Conservation (phyloP, 495 filamentous ascomycete genomes). For the Neurospora sp. region DNA sequence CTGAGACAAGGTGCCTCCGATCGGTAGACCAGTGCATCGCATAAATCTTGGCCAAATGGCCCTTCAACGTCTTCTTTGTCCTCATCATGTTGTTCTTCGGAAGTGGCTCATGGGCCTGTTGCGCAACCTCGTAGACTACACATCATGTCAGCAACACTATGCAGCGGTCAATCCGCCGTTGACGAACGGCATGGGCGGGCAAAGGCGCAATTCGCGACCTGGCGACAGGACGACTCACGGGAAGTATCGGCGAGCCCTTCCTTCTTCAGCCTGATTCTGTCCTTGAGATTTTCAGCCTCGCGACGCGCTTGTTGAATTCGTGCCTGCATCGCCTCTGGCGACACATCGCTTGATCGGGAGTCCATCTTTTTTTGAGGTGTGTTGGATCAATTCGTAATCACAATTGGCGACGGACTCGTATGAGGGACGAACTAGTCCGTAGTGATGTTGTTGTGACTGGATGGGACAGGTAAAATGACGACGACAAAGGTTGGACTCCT, state of each 20-base stretch:
- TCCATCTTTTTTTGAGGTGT: conserved; percentile 28
- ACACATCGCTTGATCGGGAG: conserved; percentile 45
- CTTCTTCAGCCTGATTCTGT: conserved; percentile 98
- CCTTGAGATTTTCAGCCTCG: conserved; percentile 96
- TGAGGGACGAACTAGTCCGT: conserved; percentile 4
- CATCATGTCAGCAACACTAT: conserved; percentile 6
- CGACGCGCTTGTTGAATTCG: conserved; percentile 93
- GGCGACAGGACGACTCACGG: conserved; percentile 51
- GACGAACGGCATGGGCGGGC: not conserved
- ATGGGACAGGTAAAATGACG: conserved; percentile 13
- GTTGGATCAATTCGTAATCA: conserved; percentile 7
- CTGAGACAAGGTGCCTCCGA: conserved; percentile 92
- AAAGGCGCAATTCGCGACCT: not conserved
- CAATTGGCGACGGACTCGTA: conserved; percentile 13
- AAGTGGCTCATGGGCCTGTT: conserved; percentile 75
- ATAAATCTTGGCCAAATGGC: conserved; percentile 97
- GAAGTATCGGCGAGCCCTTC: conserved; percentile 97
- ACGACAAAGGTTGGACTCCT: conserved; percentile 12
- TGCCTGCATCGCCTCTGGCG: conserved; percentile 52
- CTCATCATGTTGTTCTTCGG: conserved; percentile 88
- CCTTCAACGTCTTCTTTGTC: conserved; percentile 88
- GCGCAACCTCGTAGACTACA: conserved; percentile 82
- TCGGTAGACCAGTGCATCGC: conserved; percentile 99
- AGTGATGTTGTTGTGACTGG: conserved; percentile 16
- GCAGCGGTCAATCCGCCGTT: not conserved